Base-by-base conservation (phyloP, 345 rosid species). In the Eutrema heterophyllum region DNA sequence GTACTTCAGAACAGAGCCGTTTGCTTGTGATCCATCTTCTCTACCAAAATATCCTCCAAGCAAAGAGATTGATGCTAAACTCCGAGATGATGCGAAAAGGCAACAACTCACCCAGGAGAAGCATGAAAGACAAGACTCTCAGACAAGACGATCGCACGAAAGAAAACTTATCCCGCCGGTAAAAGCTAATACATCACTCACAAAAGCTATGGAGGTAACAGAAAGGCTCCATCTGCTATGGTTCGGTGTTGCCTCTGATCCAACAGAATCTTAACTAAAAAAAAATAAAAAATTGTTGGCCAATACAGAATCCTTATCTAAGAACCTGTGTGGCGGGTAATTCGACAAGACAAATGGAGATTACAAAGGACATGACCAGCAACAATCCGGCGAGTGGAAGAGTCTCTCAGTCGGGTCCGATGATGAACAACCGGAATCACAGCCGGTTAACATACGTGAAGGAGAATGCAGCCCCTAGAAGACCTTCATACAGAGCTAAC, bases 1-100 rank as follows among this genome's bases (percentile, higher is more conserved):
- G 97, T 92, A 84, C 81, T 95, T 95, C 60, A 78, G 81, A 27
- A 79, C 88, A 36, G 80, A 88, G 68, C 97, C 97, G 4, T 73
- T 83, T 72, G 89, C 99, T 74, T 95, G 97, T 64, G 94, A 95
- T 71, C 97, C 97, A 74, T 88, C 94, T 61, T 83, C 81, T 76
- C 82, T 95, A 84, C 99, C 99, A 62, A 92, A 90, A 65, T 95
- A 90, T 79, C 94, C 99, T 64, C 97, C 96, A 10, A 90, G 96
- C 83, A 95, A 92, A 82, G 99, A 95, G 87, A 90, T 95, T 57
- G 97, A 95, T 76, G 90, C 90, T 43, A 92, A 90, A 85, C 39
- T 82, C 61, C 89, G 90, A 18, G 99, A 88, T 76, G 96, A 94
- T 52, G 92, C 87, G 58, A 83, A 85, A 67, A 85, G 89, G 15